Evolutionary conservation across 306 rosid genomes (phyloP), one percentile per base, ranked within the genome.

Genomic region (Pachyrhizus erosus): DNA sequence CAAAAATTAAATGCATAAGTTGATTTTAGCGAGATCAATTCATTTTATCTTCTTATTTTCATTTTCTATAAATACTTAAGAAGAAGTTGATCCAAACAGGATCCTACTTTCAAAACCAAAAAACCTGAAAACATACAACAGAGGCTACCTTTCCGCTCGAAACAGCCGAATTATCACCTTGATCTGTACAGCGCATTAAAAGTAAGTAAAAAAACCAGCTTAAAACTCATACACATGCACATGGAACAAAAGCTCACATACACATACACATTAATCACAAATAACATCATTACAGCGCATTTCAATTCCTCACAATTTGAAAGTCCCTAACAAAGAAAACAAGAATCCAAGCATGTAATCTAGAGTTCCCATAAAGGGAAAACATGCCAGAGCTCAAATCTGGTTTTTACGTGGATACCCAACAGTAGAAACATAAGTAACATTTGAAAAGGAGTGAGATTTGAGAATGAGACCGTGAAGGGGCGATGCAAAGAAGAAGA

Each of bases 401-500:
- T 8, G 42, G 8, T 49, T 24, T 52, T 9, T 9, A 15, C 1
- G n/a, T 13, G 23, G 13, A 49, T 4, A 4, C 40, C 34, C 69
- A 66, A 51, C 29, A 78, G 14, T 37, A 67, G 12, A 9, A 68
- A 6, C 42, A 37, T 4, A 43, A 49, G 17, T 13, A 60, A 55
- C 12, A 49, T 10, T 62, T 46, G 49, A 52, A 85, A 37, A 54
- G 26, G 7, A 37, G 21, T 23, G 31, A 57, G 13, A 68, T 31
- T 74, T 45, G 15, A 33, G 73, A 80, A 20, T 70, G 77, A 21
- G 29, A 91, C 98, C 89, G 84, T 55, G 85, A 79, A 93, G 82
- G 40, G 87, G 88, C 42, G 90, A 86, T 10, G 91, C 76, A 86
- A 92, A 65, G 84, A 94, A 91, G 92, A 96, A 93, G 60, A 91